A percentile compares a stretch with the other conserved stretches of the same genome.
These are phyloP conservation scores for Trametes elegans DNA, from an alignment of 768 basidiomycete species.

Conservation along the genomic window DNA sequence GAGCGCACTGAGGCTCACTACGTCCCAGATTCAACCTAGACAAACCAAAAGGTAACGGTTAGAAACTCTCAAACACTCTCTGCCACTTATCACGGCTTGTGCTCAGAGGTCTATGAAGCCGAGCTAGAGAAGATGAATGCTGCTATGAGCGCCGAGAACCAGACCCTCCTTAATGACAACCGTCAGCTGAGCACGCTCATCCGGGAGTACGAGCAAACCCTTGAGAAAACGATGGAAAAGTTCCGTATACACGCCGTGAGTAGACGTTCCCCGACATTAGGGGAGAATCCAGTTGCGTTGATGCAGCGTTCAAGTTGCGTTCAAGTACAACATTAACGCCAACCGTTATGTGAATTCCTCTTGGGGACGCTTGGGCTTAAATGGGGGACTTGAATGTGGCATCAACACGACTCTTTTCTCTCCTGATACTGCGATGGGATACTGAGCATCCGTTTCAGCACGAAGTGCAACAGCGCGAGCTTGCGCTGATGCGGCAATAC, in stretches of 20 bases:
- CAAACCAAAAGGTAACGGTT: conserved; percentile 69
- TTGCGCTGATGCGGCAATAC: conserved; percentile 87
- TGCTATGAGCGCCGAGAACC: conserved; percentile 79
- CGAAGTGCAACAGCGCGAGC: conserved; percentile 90
- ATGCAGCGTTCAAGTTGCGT: no score
- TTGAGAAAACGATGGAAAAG: conserved; percentile 90
- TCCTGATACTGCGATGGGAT: no score
- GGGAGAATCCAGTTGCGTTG: no score
- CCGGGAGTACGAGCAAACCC: conserved; percentile 95
- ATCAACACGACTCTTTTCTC: no score
- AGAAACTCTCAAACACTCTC: conserved; percentile 3
- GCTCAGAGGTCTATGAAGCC: conserved; percentile 88
- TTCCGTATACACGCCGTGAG: conserved; percentile 91
- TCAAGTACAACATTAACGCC: no score
- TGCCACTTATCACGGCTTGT: not conserved
- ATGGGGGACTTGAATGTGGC: no score
- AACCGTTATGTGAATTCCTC: no score
- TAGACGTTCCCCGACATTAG: conserved; percentile 19
- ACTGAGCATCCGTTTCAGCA: conserved; percentile 46
- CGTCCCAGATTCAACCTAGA: conserved; percentile 78
- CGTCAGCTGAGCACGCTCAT: conserved; percentile 89
- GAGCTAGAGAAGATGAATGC: conserved; percentile 90
- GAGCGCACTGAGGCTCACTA: not conserved
- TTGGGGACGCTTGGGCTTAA: no score
- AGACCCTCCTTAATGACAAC: conserved; percentile 86